Evolutionary conservation across 306 rosid species (phyloP).

Genomic region (Trifolium subterraneum): DNA sequence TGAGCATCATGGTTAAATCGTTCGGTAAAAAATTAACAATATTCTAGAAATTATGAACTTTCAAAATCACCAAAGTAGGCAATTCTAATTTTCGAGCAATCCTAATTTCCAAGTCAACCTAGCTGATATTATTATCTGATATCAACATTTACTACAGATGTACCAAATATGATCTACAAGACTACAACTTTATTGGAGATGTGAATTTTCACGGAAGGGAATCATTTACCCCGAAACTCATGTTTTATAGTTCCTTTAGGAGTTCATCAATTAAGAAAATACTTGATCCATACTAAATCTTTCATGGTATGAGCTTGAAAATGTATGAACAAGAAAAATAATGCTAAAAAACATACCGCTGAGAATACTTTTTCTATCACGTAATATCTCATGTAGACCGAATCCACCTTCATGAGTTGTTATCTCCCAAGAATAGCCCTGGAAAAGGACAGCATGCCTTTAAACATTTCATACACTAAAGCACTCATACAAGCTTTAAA

Average conservation of each 20-base stretch:
- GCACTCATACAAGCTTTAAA: slow-evolving; percentile 3
- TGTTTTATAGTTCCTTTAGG: slow-evolving; percentile 23
- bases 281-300: slow-evolving; percentile 12
- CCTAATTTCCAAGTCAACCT: slow-evolving; percentile 16
- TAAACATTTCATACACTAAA: slow-evolving; percentile 20
- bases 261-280: slow-evolving; percentile 14
- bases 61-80: too few species aligned
- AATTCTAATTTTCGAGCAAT: not conserved
- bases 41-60: too few species aligned
- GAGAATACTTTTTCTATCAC: slow-evolving; percentile 70
- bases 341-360: slow-evolving; percentile 50
- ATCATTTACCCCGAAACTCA: slow-evolving; percentile 11
- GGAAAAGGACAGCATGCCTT: slow-evolving; percentile 36
- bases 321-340: slow-evolving; percentile 32
- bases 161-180: slow-evolving; percentile 14
- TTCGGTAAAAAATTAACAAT: slow-evolving; percentile 24
- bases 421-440: slow-evolving; percentile 95
- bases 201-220: slow-evolving; percentile 1
- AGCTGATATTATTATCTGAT: not conserved
- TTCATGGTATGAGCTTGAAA: slow-evolving; percentile 16
- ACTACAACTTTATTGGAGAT: slow-evolving; percentile 22
- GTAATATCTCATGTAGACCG: slow-evolving; percentile 70
- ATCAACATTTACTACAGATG: not conserved
- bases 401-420: slow-evolving; percentile 81
- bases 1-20: slow-evolving; percentile 25